Evolutionary conservation across 2,329 filamentous ascomycete genomes (phyloP).

Genomic region (Juglanconis oblonga): DNA sequence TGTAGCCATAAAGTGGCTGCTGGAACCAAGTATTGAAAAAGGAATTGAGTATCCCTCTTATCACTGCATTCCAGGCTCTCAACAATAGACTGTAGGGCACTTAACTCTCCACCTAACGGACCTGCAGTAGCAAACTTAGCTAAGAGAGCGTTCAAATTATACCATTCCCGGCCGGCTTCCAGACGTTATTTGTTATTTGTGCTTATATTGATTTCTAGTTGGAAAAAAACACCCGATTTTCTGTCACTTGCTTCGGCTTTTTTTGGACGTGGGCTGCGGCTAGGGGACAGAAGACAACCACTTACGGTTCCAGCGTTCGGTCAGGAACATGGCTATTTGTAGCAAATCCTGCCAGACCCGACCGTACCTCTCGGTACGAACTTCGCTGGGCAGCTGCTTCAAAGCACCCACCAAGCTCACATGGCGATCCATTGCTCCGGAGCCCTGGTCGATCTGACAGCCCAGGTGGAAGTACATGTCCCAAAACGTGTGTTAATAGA

Average conservation of each 20-base stretch:
- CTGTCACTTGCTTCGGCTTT: background rate
- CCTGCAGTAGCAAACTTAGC: background rate
- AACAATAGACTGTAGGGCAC: background rate
- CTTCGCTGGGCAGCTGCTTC: background rate
- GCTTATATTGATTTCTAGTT: background rate
- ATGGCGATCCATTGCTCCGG: background rate
- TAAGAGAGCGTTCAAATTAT: background rate
- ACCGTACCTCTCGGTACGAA: background rate
- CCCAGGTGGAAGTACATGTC: background rate
- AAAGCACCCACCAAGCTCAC: background rate
- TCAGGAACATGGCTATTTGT: background rate
- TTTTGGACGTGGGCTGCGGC: too few species aligned
- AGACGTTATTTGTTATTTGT: background rate
- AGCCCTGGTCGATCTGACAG: background rate
- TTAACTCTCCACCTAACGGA: background rate
- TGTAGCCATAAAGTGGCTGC: background rate
- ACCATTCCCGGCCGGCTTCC: background rate
- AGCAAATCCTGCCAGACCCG: background rate
- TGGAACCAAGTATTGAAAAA: background rate
- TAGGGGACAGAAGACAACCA: background rate
- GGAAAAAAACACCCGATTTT: background rate
- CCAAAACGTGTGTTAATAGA: too few species aligned
- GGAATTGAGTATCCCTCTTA: background rate
- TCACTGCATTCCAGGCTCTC: background rate
- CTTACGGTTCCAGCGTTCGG: background rate